Conservation (phyloP, 768 basidiomycete species). For the Coprinopsis sp. region DNA sequence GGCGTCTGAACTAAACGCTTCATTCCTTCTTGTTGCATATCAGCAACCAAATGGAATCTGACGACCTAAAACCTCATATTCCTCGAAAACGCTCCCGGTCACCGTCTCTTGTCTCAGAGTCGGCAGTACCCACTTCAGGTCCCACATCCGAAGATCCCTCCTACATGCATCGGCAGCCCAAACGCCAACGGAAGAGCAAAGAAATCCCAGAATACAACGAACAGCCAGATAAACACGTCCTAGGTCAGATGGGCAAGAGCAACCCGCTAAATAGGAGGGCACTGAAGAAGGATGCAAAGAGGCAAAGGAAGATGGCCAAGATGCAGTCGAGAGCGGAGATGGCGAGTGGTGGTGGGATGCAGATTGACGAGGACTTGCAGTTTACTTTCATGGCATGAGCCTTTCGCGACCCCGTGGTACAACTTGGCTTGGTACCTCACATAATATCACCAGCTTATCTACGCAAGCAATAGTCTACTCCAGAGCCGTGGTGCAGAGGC, state of each 20-base stretch:
- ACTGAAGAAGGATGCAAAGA: constrained; percentile 63
- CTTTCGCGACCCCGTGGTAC: no score
- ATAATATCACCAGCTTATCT: no score
- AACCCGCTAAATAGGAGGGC: constrained; percentile 59
- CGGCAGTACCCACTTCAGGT: constrained; percentile 9
- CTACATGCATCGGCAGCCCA: constrained; percentile 41
- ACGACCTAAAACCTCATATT: constrained; percentile 28
- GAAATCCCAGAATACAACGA: constrained; percentile 52
- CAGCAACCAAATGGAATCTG: constrained; percentile 32
- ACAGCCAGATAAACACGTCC: constrained; percentile 41
- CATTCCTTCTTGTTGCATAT: not conserved
- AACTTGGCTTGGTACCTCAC: no score
- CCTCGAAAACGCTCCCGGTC: constrained; percentile 31
- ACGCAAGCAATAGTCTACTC: no score
- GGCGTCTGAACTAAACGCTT: not conserved
- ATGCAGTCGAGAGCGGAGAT: constrained; percentile 16
- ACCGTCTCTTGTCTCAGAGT: constrained; percentile 22
- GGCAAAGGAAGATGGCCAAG: constrained; percentile 49
- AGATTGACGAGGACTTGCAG: constrained; percentile 42
- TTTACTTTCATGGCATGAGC: constrained; percentile 43
- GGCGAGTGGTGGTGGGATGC: constrained; percentile 30
- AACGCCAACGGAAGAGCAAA: constrained; percentile 56
- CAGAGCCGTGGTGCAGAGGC: no score
- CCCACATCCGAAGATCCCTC: constrained; percentile 13
- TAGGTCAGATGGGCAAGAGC: constrained; percentile 41